Conservation (phyloP, 495 filamentous ascomycete genomes). For the Astrothelium subdiscretum region DNA sequence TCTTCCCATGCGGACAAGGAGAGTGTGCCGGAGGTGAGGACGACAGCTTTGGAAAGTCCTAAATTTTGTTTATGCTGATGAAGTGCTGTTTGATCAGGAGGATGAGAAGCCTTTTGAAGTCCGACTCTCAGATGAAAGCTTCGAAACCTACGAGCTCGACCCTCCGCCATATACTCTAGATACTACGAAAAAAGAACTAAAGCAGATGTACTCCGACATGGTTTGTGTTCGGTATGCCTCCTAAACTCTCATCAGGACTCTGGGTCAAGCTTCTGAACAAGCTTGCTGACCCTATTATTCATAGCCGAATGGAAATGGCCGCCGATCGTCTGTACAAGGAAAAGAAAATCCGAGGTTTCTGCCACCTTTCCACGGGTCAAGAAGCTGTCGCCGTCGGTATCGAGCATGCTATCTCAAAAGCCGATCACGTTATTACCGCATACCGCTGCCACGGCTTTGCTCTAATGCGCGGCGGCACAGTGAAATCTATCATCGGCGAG, state of each 20-base stretch:
- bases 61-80: slow-evolving; percentile 1
- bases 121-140: slow-evolving; percentile 89
- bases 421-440: slow-evolving; percentile 90
- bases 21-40: slow-evolving; percentile 55
- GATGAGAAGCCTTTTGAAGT: slow-evolving; percentile 92
- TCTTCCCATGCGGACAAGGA: slow-evolving; percentile 78
- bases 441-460: slow-evolving; percentile 99
- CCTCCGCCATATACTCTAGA: slow-evolving; percentile 82
- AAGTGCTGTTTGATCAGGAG: slow-evolving; percentile 40
- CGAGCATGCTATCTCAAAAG: slow-evolving; percentile 83
- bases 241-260: background rate
- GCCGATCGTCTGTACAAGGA: slow-evolving; percentile 97
- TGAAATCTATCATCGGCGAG: slow-evolving; percentile 93
- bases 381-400: slow-evolving; percentile 96
- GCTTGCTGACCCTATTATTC: slow-evolving; percentile 2
- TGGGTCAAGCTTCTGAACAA: background rate
- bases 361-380: slow-evolving; percentile 93
- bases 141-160: slow-evolving; percentile 98
- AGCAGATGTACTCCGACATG: slow-evolving; percentile 99
- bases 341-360: slow-evolving; percentile 99
- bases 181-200: slow-evolving; percentile 92
- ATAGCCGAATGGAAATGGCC: slow-evolving; percentile 97
- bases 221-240: slow-evolving; percentile 67
- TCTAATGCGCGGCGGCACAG: slow-evolving; percentile 84
- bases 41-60: background rate